These are phyloP conservation scores for Coleophoma cylindrospora DNA, from an alignment of 2,329 filamentous ascomycete species.

Conservation along the genomic window DNA sequence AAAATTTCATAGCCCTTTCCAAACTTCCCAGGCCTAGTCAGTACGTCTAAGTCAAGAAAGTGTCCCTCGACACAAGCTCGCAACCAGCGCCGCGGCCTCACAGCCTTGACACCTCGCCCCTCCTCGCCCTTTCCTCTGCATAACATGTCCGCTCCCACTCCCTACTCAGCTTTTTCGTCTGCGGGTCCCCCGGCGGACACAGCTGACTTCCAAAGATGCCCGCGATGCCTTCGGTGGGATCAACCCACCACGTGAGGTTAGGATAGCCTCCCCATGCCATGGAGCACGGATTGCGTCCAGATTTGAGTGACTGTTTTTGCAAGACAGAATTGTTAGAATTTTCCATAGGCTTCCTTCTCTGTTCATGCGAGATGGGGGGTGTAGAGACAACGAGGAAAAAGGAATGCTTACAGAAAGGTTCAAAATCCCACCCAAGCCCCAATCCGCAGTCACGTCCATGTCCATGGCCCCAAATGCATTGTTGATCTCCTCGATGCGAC, in stretches of 20 bases:
- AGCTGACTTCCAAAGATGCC: conserved; percentile 35
- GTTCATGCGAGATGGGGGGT: too few relatives aligned
- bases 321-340: too few relatives aligned
- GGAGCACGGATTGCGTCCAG: conserved; percentile 29
- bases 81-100: neutral
- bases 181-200: conserved; percentile 31
- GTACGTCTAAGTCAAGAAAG: too few relatives aligned
- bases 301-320: conserved; percentile 22
- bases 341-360: too few relatives aligned
- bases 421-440: conserved; percentile 35
- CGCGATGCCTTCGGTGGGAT: conserved; percentile 30
- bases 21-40: too few relatives aligned
- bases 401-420: conserved; percentile 15
- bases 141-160: conserved; percentile 34
- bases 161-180: conserved; percentile 26
- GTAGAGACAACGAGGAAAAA: too few relatives aligned
- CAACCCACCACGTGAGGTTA: conserved; percentile 38
- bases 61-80: too few relatives aligned
- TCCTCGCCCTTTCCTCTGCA: neutral
- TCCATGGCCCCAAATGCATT: conserved; percentile 21
- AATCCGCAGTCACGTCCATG: conserved; percentile 30
- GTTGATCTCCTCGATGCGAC: neutral
- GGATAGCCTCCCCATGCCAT: conserved; percentile 36
- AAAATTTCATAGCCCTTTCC: too few relatives aligned
- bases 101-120: neutral